Evolutionary conservation across 2,329 filamentous ascomycete species (phyloP).

Genomic region (Xylariaceae sp.): DNA sequence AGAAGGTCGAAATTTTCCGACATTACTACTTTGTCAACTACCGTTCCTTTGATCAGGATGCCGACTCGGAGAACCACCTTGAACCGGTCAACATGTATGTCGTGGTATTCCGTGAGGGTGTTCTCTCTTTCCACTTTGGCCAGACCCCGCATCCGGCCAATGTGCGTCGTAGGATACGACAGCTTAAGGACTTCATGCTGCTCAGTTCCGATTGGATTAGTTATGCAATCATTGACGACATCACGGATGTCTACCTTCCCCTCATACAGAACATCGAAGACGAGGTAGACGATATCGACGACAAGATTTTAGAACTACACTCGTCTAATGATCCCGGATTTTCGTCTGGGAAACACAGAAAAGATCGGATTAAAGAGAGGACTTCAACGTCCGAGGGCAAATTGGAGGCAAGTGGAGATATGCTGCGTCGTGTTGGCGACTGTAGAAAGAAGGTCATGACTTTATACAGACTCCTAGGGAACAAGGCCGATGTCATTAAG

Average conservation of each 20-base stretch:
- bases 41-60: constrained; percentile 93
- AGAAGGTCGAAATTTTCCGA: constrained; percentile 95
- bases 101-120: constrained; percentile 91
- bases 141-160: constrained; percentile 94
- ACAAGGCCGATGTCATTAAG: constrained; percentile 98
- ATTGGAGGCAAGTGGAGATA: constrained; percentile 61
- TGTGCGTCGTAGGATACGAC: constrained; percentile 86
- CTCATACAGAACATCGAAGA: constrained; percentile 91
- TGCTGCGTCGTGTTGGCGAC: constrained; percentile 88
- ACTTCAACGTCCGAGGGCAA: constrained; percentile 43
- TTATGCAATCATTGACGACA: constrained; percentile 96
- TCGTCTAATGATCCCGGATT: constrained; percentile 46
- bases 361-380: constrained; percentile 43
- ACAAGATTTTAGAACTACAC: constrained; percentile 80
- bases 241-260: constrained; percentile 92
- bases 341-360: constrained; percentile 36
- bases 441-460: constrained; percentile 98
- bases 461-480: constrained; percentile 84
- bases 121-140: constrained; percentile 96
- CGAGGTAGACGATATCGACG: constrained; percentile 95
- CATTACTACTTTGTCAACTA: constrained; percentile 99
- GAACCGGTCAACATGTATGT: constrained; percentile 98
- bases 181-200: constrained; percentile 89
- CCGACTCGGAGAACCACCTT: constrained; percentile 80
- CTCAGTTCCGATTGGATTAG: constrained; percentile 96